Evolutionary conservation across 441 rosid genomes (phyloP), one percentile per base, ranked within the genome.

Genomic region (Pelargonium fulgidum): DNA sequence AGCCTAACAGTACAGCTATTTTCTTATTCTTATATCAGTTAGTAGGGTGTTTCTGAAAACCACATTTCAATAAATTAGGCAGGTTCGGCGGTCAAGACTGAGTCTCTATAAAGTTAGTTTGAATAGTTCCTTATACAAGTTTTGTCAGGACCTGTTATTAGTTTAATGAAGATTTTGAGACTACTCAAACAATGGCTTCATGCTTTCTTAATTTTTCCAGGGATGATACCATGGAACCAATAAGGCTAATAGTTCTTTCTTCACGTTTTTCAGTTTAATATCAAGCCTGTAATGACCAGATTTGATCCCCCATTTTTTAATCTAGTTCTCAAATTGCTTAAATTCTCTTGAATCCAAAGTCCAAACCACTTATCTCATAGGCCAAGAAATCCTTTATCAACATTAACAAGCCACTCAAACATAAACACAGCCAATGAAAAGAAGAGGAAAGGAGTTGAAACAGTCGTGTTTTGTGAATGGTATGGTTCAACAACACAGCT

Each of bases 301-400:
- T 58, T 58, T 58, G 62, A 58, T 3, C 36, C 36, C 29, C 10
- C 19, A 19, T 17, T 58, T 58, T 19, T 58, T 9, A 17, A 26
- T 20, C 24, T 17, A 58, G 62, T 58, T 19, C 62, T 58, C 62
- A 58, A 58, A 58, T 58, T 58, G 24, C 29, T 13, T 19, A 58
- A 26, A 58, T 58, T 58, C 19, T 58, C 62, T 58, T 16, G 26
- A 58, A 58, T 58, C 62, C 62, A 58, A 58, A 58, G 14, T 58
- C 62, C 62, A 58, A 58, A 58, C 62, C 62, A 29, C 19, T 58
- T 58, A 20, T 19, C 62, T 19, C 3, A 58, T 19, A 58, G 22
- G 8, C 62, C 62, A 56, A 1, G 8, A 11, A 58, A 10, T 58
- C 62, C 62, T 58, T 17, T 20, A 19, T 26, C 62, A 20, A 29